Percentiles rank a stretch among this genome's conserved stretches.
Conservation (phyloP, 176 grass and related monocot species). For the Carex kokanica region DNA sequence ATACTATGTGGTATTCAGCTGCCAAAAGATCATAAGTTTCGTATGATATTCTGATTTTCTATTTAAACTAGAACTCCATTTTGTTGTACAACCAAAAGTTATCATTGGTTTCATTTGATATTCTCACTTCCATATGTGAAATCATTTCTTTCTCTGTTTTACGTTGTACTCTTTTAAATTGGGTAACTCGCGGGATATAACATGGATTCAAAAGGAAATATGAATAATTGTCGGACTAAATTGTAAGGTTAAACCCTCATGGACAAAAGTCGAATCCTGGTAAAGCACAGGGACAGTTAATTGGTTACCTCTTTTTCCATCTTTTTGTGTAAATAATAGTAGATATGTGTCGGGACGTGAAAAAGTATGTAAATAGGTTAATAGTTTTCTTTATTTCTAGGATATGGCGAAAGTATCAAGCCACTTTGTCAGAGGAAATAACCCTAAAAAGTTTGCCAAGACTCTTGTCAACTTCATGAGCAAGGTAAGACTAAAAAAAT, state of each 20-base stretch:
- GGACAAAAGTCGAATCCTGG: neutral
- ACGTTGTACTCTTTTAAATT: neutral
- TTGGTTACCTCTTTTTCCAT: neutral
- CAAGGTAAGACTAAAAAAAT: slow-evolving; percentile 54
- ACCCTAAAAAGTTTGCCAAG: slow-evolving; percentile 84
- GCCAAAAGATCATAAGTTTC: neutral
- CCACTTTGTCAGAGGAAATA: slow-evolving; percentile 89
- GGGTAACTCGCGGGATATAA: neutral
- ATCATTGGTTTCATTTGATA: neutral
- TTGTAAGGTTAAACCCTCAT: neutral
- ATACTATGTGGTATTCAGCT: neutral
- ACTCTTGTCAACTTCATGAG: slow-evolving; percentile 91
- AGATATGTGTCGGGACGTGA: neutral
- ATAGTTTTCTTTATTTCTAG: slow-evolving; percentile 39
- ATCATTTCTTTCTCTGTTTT: neutral
- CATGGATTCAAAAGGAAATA: neutral
- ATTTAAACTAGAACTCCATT: neutral
- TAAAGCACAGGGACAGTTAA: neutral
- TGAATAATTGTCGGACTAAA: neutral
- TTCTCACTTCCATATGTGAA: neutral
- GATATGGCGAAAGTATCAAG: slow-evolving; percentile 94
- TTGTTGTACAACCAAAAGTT: neutral
- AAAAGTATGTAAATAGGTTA: neutral
- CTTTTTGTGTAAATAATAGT: neutral
- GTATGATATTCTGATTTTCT: neutral